Base-by-base conservation (phyloP, 2,329 filamentous ascomycete genomes). In the Colletotrichum tropicale region DNA sequence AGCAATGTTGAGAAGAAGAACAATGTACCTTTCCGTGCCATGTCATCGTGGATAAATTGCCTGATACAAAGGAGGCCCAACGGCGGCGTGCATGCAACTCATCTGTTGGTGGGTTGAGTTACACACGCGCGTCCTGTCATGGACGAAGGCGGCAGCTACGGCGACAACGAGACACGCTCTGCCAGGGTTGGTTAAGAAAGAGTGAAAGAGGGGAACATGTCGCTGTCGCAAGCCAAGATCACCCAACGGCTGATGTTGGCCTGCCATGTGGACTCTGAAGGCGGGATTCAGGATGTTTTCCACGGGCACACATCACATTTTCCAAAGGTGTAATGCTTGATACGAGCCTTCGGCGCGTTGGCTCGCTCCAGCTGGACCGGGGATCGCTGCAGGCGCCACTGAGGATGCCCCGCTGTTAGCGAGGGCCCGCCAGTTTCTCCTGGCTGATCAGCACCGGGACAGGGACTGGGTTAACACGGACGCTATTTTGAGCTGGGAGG, bases 321-420 rank as follows among this genome's bases (percentile, higher is more conserved):
- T 30, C 12, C 24, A 48, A 8, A 70, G 71, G 55, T 43, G 66
- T 26, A 48, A 48, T 58, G 52, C 60, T 71, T 13, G 38, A 72
- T 62, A 75, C 72, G 72, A 75, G 69, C n/a, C 43, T 38, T 21
- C 26, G 64, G 62, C 43, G 38, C 21, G n/a, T 64, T 66, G 55
- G 48, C 26, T 55, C 43, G 43, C 58, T 52, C 56, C 21, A 36
- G 62, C 74, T 68, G 28, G 70, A 64, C 69, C 13, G n/a, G 74
- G 70, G 74, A 65, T 21, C 64, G 70, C 58, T 73, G 70, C 74
- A 76, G 58, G 26, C 73, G 68, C 48, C 43, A 60, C 73, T 52
- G 30, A 18, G n/a, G 6, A 9, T 16, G 67, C 68, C 62, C 72
- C 69, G 34, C 73, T 62, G 64, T 75, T 75, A 58, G 69, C 73